Evolutionary conservation across 768 basidiomycete species (phyloP).

Genomic region (Mycena haematopus): DNA sequence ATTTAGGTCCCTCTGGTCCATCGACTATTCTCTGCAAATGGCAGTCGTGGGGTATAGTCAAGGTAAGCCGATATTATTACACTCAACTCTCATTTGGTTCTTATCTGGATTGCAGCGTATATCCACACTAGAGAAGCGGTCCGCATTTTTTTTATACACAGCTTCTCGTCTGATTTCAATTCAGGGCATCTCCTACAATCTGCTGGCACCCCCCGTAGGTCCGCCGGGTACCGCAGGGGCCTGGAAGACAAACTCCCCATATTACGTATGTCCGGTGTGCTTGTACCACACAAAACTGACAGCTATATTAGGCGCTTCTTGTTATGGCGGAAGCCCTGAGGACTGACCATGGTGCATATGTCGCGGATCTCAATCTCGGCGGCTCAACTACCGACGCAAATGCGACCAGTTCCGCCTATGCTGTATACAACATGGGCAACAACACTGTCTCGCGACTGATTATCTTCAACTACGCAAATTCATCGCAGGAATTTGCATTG

Average conservation of each 20-base stretch:
- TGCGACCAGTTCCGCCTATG: slow-evolving; percentile 59
- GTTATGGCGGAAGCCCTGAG: slow-evolving; percentile 52
- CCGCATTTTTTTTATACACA: not conserved
- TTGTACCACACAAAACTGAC: not conserved
- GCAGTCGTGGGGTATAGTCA: slow-evolving; percentile 52
- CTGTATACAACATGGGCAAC: slow-evolving; percentile 59
- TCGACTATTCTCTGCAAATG: slow-evolving; percentile 60
- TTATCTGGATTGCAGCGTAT: slow-evolving; percentile 41
- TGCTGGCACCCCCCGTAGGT: slow-evolving; percentile 50
- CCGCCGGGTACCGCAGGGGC: slow-evolving; percentile 41
- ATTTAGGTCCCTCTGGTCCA: slow-evolving; percentile 49
- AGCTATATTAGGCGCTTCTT: slow-evolving; percentile 41
- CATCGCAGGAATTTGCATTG: slow-evolving; percentile 49
- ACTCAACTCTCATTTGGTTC: not conserved
- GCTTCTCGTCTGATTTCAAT: not conserved
- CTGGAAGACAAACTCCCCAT: slow-evolving; percentile 58
- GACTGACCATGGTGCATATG: slow-evolving; percentile 48
- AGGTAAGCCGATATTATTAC: slow-evolving; percentile 4
- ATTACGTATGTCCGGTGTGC: slow-evolving; percentile 39
- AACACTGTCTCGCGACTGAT: slow-evolving; percentile 49
- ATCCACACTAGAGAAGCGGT: slow-evolving; percentile 60
- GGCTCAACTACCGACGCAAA: slow-evolving; percentile 44
- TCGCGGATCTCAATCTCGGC: slow-evolving; percentile 52
- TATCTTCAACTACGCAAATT: slow-evolving; percentile 58
- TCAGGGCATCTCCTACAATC: slow-evolving; percentile 55